Evolutionary conservation across 2,329 filamentous ascomycete genomes (phyloP), one percentile per base, ranked within the genome.

Genomic region (Periconia sp.): DNA sequence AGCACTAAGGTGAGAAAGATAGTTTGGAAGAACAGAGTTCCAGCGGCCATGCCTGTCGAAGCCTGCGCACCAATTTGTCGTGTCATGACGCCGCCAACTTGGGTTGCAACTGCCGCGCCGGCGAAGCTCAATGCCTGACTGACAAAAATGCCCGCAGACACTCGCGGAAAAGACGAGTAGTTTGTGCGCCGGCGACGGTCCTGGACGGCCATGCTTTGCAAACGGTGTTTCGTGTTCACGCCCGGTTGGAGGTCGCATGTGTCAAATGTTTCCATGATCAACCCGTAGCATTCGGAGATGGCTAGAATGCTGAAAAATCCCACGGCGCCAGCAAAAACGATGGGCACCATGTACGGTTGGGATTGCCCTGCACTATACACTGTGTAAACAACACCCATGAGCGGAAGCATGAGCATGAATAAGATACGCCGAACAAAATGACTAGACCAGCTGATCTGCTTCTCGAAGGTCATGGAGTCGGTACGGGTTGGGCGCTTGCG

Each of bases 181-280:
- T 90, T 90, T 11, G 85, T 91, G 35, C 82, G 74, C 45, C 82
- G 78, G 33, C 76, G 68, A 17, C 74, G 68, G 30, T 75, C 73
- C 19, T 73, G 71, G 14, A 74, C 71, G 3, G 76, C 73, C 66
- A 81, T 74, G 50, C 61, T 79, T 65, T 78, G 62, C 18, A 79
- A 64, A 1, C 78, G 73, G 60, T 81, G 79, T 23, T 63, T 68
- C 27, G 75, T 79, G 52, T 82, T 88, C 78, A 88, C 87, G 11
- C 87, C 86, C 2, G 87, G 85, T 60, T 89, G 88, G 3, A 92
- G 78, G 69, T 92, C 90, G 41, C 87, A 90, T n/a, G 86, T 89
- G 68, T 92, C 90, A 69, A 88, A 92, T 0, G 86, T 87, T 66
- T 92, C 89, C 89, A 92, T 92, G 67, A 92, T 82, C 31, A 92